phyloP scores from a whole-genome alignment of 2,329 filamentous ascomycete species.

The Biscogniauxia mediterranea region DNA sequence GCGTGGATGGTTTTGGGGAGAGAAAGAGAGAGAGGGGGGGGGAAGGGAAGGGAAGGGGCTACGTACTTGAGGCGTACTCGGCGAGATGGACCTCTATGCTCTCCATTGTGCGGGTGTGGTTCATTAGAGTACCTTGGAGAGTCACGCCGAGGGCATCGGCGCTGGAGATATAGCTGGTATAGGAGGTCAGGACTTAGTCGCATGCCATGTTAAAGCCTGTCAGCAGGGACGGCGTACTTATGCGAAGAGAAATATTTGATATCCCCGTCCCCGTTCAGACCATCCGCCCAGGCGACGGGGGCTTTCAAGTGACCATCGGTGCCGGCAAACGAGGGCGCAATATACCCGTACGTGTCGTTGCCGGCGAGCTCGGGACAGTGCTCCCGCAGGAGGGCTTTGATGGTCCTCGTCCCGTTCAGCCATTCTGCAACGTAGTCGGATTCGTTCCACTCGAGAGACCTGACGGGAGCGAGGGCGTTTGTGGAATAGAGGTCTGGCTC shows the following conservation, averaged over 20 bases:
- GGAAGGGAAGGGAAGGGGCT: too few relatives aligned
- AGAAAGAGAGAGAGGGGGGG: too few relatives aligned
- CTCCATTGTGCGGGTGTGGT: constrained; percentile 53
- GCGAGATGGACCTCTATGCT: constrained; percentile 49
- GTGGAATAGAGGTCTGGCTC: constrained; percentile 60
- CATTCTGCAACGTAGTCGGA: constrained; percentile 55
- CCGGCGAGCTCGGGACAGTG: constrained; percentile 49
- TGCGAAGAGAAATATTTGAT: constrained; percentile 57
- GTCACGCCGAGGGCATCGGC: constrained; percentile 60
- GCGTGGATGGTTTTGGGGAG: too few relatives aligned
- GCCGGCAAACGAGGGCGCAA: constrained; percentile 59
- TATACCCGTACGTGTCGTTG: constrained; percentile 45
- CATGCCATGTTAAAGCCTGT: too few relatives aligned
- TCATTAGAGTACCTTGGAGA: constrained; percentile 61
- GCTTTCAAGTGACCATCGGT: constrained; percentile 50
- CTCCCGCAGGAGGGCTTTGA: constrained; percentile 43
- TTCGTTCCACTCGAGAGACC: constrained; percentile 54
- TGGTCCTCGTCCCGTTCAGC: constrained; percentile 51
- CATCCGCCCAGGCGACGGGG: constrained; percentile 50
- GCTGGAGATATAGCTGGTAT: constrained; percentile 58
- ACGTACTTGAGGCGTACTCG: constrained; percentile 38
- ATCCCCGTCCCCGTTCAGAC: constrained; percentile 46
- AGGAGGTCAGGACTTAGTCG: too few relatives aligned
- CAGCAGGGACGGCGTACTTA: constrained; percentile 44
- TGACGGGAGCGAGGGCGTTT: constrained; percentile 48